Conservation (phyloP, 164 flowering plant genomes). For the Umbilicus rupestris region DNA sequence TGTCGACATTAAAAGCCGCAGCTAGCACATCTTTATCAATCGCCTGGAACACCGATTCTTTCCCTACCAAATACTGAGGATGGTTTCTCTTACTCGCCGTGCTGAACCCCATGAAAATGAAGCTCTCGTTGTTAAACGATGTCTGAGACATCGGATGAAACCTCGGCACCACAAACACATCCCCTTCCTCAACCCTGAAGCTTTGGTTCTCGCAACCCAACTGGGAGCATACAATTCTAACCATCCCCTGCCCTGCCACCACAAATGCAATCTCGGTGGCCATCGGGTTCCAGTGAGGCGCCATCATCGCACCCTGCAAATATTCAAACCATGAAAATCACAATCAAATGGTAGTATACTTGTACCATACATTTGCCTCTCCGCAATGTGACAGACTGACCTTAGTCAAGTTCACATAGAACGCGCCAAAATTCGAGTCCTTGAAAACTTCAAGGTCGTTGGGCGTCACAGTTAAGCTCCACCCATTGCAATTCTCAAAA, state of each 20-base stretch:
- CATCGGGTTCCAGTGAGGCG: conserved; percentile 90
- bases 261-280: conserved; percentile 65
- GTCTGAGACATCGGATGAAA: conserved; percentile 82
- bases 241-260: conserved; percentile 62
- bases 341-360: not conserved
- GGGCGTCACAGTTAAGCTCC: conserved; percentile 49
- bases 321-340: not conserved
- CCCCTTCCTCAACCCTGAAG: conserved; percentile 62
- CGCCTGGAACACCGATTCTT: conserved; percentile 41
- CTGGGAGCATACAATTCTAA: conserved; percentile 45
- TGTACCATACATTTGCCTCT: not conserved
- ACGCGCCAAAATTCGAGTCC: conserved; percentile 44
- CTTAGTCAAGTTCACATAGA: conserved; percentile 72
- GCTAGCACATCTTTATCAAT: conserved; percentile 40
- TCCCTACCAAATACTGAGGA: conserved; percentile 75
- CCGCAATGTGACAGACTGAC: conserved; percentile 19
- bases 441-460: conserved; percentile 27
- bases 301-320: conserved; percentile 81
- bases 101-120: conserved; percentile 80
- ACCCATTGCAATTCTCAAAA: conserved; percentile 60
- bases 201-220: conserved; percentile 39
- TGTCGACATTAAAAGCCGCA: conserved; percentile 38
- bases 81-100: conserved; percentile 44
- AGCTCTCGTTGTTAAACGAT: conserved; percentile 58
- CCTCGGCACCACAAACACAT: conserved; percentile 58